Base-by-base conservation (phyloP, 306 rosid genomes). In the Rubus idaeus region DNA sequence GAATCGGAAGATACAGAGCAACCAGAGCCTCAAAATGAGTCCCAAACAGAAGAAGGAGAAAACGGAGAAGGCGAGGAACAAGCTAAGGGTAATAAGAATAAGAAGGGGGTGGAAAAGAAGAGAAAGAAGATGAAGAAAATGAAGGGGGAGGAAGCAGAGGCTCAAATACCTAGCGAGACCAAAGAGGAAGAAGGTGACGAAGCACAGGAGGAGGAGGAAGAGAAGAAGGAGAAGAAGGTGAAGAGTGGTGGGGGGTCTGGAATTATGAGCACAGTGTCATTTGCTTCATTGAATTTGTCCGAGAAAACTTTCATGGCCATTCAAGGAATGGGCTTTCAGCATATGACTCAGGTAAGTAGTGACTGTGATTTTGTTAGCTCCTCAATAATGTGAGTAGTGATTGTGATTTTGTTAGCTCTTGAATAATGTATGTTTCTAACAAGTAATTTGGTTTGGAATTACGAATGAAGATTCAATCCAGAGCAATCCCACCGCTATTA, bases 381-480 rank as follows among this genome's bases (percentile, higher is more conserved):
- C 5, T 42, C 8, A 42, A 8, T 42, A 42, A 42, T 42, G 46
- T 30, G 1, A 30, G 3, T 68, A 18, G 53, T 44, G 13, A n/a
- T 17, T 51, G 11, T 1, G 23, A 17, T 60, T 70, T 39, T 2
- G 3, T 23, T 21, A 37, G 10, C 18, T 18, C 18, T 6, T 35
- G 37, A 61, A 26, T 61, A 30, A 30, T 30, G 16, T 51, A 2
- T 30, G 67, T 30, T 61, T 60, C 41, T 4, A 10, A 2, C 13
- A 0, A 64, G 21, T 14, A 6, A 16, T 16, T 4, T 12, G 46
- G 47, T 64, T 39, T 8, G 6, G 26, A 55, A 73, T 79, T 23
- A 46, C 26, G 26, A 80, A 78, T 83, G 86, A 80, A 92, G 99
- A 95, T 95, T 87, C 99, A 95, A 88, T 91, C 90, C 0, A 87